A percentile compares a stretch with the other conserved stretches of the same genome.
Conservation (phyloP, 176 grass and related monocot genomes). For the Musa troglodytarum region DNA sequence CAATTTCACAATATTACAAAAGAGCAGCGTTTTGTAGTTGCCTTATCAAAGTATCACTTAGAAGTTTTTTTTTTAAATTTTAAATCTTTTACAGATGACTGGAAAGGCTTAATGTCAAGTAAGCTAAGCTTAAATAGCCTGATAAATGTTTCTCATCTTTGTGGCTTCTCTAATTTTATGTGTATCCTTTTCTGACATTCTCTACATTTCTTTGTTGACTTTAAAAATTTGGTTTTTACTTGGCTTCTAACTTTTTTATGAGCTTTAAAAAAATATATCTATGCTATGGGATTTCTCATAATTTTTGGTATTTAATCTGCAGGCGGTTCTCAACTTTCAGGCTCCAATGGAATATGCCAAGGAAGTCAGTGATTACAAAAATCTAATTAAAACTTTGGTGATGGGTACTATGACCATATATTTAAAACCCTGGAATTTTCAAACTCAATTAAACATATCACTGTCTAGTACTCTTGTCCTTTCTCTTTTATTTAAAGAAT, state of each 20-base stretch:
- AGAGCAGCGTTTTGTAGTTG: too few relatives aligned
- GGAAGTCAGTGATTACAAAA: constrained; percentile 96
- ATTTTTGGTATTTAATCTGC: constrained; percentile 11
- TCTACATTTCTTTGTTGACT: not conserved
- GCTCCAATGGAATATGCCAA: constrained; percentile 85
- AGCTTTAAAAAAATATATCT: not conserved
- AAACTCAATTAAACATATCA: not conserved
- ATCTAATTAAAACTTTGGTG: constrained; percentile 86
- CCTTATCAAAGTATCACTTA: too few relatives aligned
- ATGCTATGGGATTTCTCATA: not conserved
- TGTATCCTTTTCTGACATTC: not conserved
- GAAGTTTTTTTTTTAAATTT: not conserved
- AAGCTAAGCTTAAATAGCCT: not conserved
- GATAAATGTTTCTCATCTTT: not conserved
- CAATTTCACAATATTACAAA: too few relatives aligned
- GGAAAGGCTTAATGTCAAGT: not conserved
- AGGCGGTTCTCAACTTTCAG: constrained; percentile 97
- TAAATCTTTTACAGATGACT: not conserved
- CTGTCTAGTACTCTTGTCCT: not conserved
- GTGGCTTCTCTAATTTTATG: not conserved
- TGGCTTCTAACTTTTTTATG: not conserved
- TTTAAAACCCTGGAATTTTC: not conserved
- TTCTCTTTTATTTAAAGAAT: not conserved
- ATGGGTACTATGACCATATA: constrained; percentile 49
- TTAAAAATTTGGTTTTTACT: not conserved